A percentile compares a stretch with the other conserved stretches of the same genome.
Conservation (phyloP, 2,329 filamentous ascomycete genomes). For the Trichophyton rubrum region DNA sequence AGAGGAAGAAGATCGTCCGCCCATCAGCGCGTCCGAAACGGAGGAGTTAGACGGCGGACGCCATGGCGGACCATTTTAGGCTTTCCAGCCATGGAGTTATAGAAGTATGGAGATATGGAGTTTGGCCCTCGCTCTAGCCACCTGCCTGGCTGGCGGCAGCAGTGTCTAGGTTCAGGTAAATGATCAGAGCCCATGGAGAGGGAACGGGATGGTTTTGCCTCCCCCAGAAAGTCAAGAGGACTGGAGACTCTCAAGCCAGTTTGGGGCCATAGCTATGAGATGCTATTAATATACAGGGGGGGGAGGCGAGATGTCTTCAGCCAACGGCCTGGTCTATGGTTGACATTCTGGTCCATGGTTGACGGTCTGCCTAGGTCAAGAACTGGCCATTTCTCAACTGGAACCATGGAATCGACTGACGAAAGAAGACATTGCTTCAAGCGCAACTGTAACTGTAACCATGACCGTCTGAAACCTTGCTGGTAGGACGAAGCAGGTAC, state of each 20-base stretch:
- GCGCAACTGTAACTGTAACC: too few relatives aligned
- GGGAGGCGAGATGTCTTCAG: not conserved
- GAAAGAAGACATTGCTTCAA: too few relatives aligned
- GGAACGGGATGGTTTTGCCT: not conserved
- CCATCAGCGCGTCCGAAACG: not conserved
- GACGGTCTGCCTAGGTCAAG: too few relatives aligned
- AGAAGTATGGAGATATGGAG: too few relatives aligned
- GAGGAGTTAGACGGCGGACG: not conserved
- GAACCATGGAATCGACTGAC: too few relatives aligned
- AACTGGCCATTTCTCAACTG: too few relatives aligned
- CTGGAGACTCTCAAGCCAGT: not conserved
- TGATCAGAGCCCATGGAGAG: not conserved
- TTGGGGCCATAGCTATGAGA: not conserved
- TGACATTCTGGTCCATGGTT: too few relatives aligned
- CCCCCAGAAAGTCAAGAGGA: not conserved
- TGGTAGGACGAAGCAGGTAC: too few relatives aligned
- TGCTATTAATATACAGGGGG: not conserved
- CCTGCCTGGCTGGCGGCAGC: not conserved
- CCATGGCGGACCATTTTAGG: too few relatives aligned
- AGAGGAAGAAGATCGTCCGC: not conserved
- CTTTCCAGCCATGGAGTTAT: too few relatives aligned
- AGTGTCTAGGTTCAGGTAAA: constrained; percentile 1
- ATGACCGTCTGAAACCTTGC: too few relatives aligned
- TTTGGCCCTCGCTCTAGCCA: not conserved
- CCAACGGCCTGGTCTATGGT: too few relatives aligned